Conservation (phyloP, 164 flowering plant genomes). For the Chloranthus sessilifolius region DNA sequence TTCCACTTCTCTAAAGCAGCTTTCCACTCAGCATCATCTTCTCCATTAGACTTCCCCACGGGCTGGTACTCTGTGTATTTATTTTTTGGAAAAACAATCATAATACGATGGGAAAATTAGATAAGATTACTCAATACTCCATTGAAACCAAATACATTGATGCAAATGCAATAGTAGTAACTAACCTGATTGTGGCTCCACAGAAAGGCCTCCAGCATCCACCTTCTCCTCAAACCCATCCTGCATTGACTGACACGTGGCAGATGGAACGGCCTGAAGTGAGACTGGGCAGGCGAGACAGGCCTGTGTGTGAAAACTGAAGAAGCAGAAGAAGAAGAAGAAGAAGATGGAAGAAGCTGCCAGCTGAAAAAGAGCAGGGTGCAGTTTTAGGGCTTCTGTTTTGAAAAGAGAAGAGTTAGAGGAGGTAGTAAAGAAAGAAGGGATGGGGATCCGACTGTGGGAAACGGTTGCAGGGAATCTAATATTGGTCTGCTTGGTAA, state of each 20-base stretch:
- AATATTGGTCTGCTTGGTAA: no score
- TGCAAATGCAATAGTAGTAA: not conserved
- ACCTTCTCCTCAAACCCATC: conserved; percentile 5
- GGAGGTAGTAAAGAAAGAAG: no score
- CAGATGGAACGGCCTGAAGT: not conserved
- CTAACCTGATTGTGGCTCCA: conserved; percentile 4
- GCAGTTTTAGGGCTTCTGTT: conserved; percentile 6
- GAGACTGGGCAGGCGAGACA: conserved; percentile 10
- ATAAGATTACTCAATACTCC: no score
- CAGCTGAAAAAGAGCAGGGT: conserved; percentile 11
- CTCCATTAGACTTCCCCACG: no score
- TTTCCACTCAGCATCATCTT: conserved; percentile 42
- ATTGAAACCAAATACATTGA: not conserved
- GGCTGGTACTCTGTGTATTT: no score
- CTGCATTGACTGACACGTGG: conserved; percentile 9
- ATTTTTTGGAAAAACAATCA: not conserved
- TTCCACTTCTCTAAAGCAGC: conserved; percentile 68
- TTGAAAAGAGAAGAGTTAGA: not conserved
- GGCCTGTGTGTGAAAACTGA: no score
- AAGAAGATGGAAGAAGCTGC: conserved; percentile 24
- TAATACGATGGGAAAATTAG: not conserved
- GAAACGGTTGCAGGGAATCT: no score
- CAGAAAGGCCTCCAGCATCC: not conserved
- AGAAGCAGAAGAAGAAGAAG: conserved; percentile 15
- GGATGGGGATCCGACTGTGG: no score